phyloP scores from a whole-genome alignment of 2,329 filamentous ascomycete species.

The Aureobasidium zeae region DNA sequence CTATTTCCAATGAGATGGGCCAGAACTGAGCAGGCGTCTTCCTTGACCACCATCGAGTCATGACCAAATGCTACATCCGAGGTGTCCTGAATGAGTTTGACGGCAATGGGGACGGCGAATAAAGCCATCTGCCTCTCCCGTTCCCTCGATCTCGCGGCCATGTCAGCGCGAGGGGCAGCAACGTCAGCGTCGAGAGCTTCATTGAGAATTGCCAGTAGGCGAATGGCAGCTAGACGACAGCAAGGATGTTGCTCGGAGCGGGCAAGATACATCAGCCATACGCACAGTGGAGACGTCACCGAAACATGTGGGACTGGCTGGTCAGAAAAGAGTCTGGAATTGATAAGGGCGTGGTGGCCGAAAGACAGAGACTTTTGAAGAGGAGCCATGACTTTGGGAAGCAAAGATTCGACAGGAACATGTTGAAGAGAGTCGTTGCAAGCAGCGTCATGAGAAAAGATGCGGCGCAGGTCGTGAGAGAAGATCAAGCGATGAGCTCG shows the following conservation, averaged over 20 bases:
- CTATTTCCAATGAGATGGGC: slow-evolving; percentile 72
- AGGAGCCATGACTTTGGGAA: slow-evolving; percentile 18
- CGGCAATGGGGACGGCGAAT: slow-evolving; percentile 39
- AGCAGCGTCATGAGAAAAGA: slow-evolving; percentile 19
- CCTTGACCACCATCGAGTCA: slow-evolving; percentile 52
- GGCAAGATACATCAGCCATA: slow-evolving; percentile 40
- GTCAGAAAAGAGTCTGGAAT: slow-evolving; percentile 11
- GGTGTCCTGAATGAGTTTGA: slow-evolving; percentile 38
- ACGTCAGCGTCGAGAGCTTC: slow-evolving; percentile 28
- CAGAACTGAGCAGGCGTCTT: slow-evolving; percentile 65
- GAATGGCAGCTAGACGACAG: slow-evolving; percentile 35
- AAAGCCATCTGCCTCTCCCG: slow-evolving; percentile 36
- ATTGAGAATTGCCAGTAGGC: slow-evolving; percentile 31
- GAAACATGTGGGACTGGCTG: slow-evolving; percentile 28
- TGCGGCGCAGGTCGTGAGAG: slow-evolving; percentile 38
- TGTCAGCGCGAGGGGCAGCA: slow-evolving; percentile 26
- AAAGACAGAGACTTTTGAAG: slow-evolving; percentile 17
- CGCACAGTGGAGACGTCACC: slow-evolving; percentile 38
- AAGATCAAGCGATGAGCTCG: slow-evolving; percentile 53
- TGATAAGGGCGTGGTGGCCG: slow-evolving; percentile 14
- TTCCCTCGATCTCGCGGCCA: slow-evolving; percentile 27
- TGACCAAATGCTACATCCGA: slow-evolving; percentile 14
- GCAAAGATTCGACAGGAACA: slow-evolving; percentile 11
- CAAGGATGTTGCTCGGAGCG: slow-evolving; percentile 31
- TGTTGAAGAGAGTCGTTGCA: neutral